Conservation (phyloP, 2,329 filamentous ascomycete genomes). For the Colletotrichum scovillei region DNA sequence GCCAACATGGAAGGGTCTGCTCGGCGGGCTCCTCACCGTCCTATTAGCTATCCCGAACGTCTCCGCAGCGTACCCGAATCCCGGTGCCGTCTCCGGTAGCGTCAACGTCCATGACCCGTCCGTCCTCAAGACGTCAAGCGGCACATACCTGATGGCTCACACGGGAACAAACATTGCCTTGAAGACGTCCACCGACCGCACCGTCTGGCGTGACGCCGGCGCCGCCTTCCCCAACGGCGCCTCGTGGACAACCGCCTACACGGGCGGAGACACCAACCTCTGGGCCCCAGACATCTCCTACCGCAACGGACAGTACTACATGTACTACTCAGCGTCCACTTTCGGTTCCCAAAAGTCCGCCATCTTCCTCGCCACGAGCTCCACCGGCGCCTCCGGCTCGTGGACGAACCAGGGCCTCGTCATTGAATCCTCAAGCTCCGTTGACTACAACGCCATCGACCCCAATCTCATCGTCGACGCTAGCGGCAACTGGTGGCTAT, state of each 20-base stretch:
- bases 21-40: constrained; percentile 40
- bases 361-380: constrained; percentile 46
- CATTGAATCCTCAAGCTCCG: constrained; percentile 39
- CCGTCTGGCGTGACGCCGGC: constrained; percentile 43
- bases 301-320: constrained; percentile 44
- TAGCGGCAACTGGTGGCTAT: constrained; percentile 44
- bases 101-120: constrained; percentile 44
- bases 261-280: constrained; percentile 44
- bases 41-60: constrained; percentile 28
- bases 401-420: constrained; percentile 45
- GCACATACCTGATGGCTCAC: constrained; percentile 42
- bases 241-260: constrained; percentile 45
- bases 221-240: constrained; percentile 45
- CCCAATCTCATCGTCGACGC: constrained; percentile 43
- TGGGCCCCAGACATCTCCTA: constrained; percentile 66
- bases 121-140: constrained; percentile 43
- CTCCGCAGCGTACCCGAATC: constrained; percentile 34
- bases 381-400: constrained; percentile 43
- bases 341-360: constrained; percentile 43
- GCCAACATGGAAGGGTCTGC: constrained; percentile 37
- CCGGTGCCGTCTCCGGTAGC: constrained; percentile 41
- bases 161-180: constrained; percentile 43
- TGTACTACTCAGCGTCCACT: constrained; percentile 47
- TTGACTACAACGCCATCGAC: constrained; percentile 45
- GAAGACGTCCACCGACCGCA: constrained; percentile 47